Base-by-base conservation (phyloP, 2,329 filamentous ascomycete genomes). In the Sclerotinia subarctica region DNA sequence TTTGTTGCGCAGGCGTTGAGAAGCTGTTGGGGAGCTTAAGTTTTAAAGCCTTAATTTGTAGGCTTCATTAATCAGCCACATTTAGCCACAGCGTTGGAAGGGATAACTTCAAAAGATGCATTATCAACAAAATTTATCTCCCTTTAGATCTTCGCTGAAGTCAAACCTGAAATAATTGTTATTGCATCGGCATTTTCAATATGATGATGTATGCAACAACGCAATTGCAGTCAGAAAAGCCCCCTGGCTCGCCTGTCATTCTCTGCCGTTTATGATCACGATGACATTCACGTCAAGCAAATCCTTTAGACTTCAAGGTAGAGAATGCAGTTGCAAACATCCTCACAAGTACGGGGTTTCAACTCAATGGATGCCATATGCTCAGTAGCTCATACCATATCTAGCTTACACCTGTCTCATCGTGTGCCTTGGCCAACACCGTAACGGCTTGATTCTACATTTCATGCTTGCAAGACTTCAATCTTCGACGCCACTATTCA, bases 21-120 rank as follows among this genome's bases (percentile, higher is more conserved):
- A 21, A 51, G 58, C 58, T 60, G 11, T 49, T 60, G 21, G 17
- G 21, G 26, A 60, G 59, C 59, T 38, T 51, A 8, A 5, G 2
- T 21, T 6, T 35, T 3, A 6, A 29, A 2, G 46, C 46, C 46
- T 63, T 42, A 42, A 1, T 35, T 24, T 11, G 0, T 10, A 60
- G 58, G 58, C 29, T 5, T 35, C 46, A 62, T 62, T 44, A 21
- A 11, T 10, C 58, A 49, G 58, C 58, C 58, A 62, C 44, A 42
- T 24, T 24, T 24, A 63, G 47, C 46, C 59, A 63, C 59, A 62
- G 6, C 29, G 15, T 15, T 8, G 42, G 57, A 29, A n/a, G 24
- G n/a, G 42, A 59, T n/a, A 19, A 46, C 24, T 29, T 29, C 35
- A 35, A 7, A 19, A 58, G 38, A 26, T 59, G 19, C 19, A 17